Percentiles rank a stretch among this genome's conserved stretches.
phyloP scores from a whole-genome alignment of 495 filamentous ascomycete species.

The Saxophila tyrrhenica region DNA sequence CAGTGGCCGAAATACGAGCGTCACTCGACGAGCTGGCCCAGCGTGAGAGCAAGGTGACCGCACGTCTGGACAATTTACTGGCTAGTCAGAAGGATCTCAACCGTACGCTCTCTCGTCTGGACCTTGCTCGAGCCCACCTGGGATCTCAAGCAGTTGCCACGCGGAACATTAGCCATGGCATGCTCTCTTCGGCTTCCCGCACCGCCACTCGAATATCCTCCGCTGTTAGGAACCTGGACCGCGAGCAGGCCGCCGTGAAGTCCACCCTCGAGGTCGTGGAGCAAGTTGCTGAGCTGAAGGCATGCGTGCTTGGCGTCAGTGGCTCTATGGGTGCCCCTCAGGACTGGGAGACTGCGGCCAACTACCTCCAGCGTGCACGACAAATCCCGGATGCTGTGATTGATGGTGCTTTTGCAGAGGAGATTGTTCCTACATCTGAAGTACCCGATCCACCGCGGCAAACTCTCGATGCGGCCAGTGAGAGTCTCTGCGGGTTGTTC shows the following conservation, averaged over 20 bases:
- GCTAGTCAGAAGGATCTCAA: constrained; percentile 72
- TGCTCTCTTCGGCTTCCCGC: constrained; percentile 71
- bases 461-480: constrained; percentile 75
- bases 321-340: constrained; percentile 95
- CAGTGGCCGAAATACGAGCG: constrained; percentile 52
- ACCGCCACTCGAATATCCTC: constrained; percentile 79
- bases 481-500: constrained; percentile 79
- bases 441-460: constrained; percentile 83
- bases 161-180: constrained; percentile 70
- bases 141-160: constrained; percentile 80
- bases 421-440: constrained; percentile 89
- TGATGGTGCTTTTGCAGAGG: constrained; percentile 75
- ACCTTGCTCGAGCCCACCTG: constrained; percentile 77
- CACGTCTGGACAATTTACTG: constrained; percentile 61
- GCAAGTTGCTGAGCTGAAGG: constrained; percentile 90
- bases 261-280: constrained; percentile 86
- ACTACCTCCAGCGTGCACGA: constrained; percentile 70
- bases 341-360: constrained; percentile 95
- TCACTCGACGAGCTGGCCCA: constrained; percentile 60
- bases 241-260: constrained; percentile 81
- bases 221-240: constrained; percentile 74
- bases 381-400: constrained; percentile 70
- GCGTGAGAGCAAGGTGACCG: constrained; percentile 63
- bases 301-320: constrained; percentile 88
- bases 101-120: constrained; percentile 74